Base-by-base conservation (phyloP, 805 yeast genomes). In the Schwanniomyces sp. region DNA sequence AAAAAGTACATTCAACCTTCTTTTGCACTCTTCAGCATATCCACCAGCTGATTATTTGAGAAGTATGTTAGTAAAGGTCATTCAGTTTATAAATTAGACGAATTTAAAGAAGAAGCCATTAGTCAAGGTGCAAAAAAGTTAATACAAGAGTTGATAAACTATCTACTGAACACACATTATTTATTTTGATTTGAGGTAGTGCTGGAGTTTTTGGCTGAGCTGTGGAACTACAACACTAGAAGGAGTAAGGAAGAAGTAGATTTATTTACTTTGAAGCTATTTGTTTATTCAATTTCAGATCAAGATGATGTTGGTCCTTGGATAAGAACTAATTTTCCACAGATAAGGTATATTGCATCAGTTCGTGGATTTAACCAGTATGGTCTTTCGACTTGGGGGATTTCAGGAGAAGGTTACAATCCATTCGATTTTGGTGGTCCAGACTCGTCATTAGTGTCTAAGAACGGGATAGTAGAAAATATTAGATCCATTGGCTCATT, bases 251-350 rank as follows among this genome's bases (percentile, higher is more conserved):
- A 25, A 1, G 54, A 59, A 40, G 29, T 56, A 2, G 54, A 41
- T 0, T 17, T 26, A 14, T 58, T 63, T 36, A 44, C 47, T 5
- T 18, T 36, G 2, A 64, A 61, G 44, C 7, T 63, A 14, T 45
- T 49, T 11, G 57, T 61, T 16, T 64, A 63, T 50, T 30, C 65
- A 6, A 65, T 64, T 30, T 64, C 69, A 1, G 70, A 65, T 43
- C 70, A 65, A 48, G 70, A 65, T 41, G 55, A 63, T 49, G 49
- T 63, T 7, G 68, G 69, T 11, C 57, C 62, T 12, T 65, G 69
- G 69, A 61, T 65, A 32, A 54, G 70, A 48, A 44, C 40, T 40
- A 34, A 55, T 17, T 65, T 54, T 44, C 69, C 69, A 11, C 26
- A 42, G 17, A 42, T 64, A 8, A 51, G 48, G 30, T 63, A 60